These are phyloP conservation scores for Cudoniella acicularis DNA, from an alignment of 495 filamentous ascomycete genomes.

Conservation along the genomic window DNA sequence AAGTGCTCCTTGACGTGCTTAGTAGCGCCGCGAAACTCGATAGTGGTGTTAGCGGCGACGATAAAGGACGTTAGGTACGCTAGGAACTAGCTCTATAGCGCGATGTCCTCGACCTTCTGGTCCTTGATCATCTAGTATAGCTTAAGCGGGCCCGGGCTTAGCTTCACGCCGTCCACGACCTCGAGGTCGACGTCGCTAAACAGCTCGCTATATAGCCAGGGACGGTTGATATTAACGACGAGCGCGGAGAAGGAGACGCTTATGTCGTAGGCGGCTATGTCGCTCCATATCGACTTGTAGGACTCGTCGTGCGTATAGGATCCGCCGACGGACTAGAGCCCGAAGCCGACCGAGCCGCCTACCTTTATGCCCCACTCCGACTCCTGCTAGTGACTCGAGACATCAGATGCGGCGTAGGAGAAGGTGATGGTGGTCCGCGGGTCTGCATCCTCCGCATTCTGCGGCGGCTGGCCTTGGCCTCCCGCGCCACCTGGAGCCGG, in stretches of 20 bases:
- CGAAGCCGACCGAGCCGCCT: not conserved
- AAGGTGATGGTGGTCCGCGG: not conserved
- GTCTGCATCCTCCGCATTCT: not conserved
- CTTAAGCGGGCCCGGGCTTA: not conserved
- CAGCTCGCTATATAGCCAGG: not conserved
- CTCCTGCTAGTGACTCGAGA: not conserved
- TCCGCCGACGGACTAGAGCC: not conserved
- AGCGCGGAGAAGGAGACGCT: not conserved
- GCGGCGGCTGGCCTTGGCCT: not conserved
- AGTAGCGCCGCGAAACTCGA: not conserved
- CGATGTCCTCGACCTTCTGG: not conserved
- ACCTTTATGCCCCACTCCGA: not conserved
- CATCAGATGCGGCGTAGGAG: not conserved
- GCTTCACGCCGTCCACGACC: not conserved
- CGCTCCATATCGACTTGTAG: not conserved
- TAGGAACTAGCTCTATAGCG: not conserved
- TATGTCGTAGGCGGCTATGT: not conserved
- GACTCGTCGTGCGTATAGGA: not conserved
- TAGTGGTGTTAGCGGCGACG: not conserved
- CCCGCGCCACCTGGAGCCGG: not conserved
- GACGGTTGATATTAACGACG: not conserved
- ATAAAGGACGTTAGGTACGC: not conserved
- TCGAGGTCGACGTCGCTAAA: not conserved
- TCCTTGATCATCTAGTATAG: not conserved
- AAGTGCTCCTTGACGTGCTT: not conserved